Conservation (phyloP, 345 rosid species). For the Eucalyptus curtisii region DNA sequence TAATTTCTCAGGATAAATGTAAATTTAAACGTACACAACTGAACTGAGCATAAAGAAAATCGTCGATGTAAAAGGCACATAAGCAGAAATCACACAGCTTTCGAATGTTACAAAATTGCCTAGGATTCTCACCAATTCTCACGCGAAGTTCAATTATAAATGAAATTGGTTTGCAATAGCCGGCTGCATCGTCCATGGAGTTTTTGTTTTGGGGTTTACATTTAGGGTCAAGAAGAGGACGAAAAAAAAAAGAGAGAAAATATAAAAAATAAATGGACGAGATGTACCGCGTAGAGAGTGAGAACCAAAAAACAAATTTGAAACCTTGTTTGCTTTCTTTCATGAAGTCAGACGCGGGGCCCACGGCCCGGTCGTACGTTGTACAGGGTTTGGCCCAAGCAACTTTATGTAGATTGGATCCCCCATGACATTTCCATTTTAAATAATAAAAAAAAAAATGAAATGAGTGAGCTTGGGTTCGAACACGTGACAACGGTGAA, state of each 20-base stretch:
- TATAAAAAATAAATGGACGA: background rate
- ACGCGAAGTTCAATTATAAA: background rate
- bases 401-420: background rate
- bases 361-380: background rate
- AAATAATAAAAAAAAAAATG: too few relatives aligned
- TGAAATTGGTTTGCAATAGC: background rate
- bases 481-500: too few relatives aligned
- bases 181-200: background rate
- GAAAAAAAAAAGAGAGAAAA: too few relatives aligned
- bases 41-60: background rate
- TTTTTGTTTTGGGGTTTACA: background rate
- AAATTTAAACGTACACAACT: too few relatives aligned
- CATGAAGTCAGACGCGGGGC: background rate
- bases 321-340: background rate
- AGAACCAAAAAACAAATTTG: too few relatives aligned
- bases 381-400: background rate
- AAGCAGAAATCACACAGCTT: background rate
- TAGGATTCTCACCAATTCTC: background rate
- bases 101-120: background rate
- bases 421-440: background rate
- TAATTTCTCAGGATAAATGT: fast-evolving
- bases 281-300: too few relatives aligned
- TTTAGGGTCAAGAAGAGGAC: background rate
- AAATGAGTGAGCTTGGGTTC: too few relatives aligned
- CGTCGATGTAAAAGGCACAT: fast-evolving